These are phyloP conservation scores for Arthrobotrys sphaeroides DNA, from an alignment of 2,329 filamentous ascomycete species.

Conservation along the genomic window DNA sequence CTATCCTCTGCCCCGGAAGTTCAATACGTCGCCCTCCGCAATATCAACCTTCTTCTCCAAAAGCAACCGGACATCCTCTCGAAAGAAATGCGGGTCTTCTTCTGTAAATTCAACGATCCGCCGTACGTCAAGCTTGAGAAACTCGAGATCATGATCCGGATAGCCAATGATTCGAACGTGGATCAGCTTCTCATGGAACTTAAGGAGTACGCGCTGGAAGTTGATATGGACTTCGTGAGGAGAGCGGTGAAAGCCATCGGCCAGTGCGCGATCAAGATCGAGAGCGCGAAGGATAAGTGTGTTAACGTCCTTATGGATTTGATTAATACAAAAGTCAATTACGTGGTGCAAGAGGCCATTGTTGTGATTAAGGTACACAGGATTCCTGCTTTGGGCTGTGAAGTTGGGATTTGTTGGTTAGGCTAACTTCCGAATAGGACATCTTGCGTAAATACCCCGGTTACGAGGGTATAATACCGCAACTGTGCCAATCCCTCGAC, in stretches of 20 bases:
- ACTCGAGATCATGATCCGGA: constrained; percentile 98
- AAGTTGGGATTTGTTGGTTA: not conserved
- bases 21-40: constrained; percentile 94
- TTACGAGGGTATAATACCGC: constrained; percentile 97
- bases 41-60: constrained; percentile 94
- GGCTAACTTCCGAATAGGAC: constrained; percentile 65
- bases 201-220: constrained; percentile 96
- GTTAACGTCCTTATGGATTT: constrained; percentile 92
- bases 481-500: constrained; percentile 94
- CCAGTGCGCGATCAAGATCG: constrained; percentile 98
- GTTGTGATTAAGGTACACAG: constrained; percentile 84
- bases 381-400: not conserved
- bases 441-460: constrained; percentile 97
- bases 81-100: constrained; percentile 97
- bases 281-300: constrained; percentile 91
- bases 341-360: constrained; percentile 96
- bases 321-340: constrained; percentile 97
- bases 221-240: constrained; percentile 98
- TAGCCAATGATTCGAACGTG: constrained; percentile 96
- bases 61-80: constrained; percentile 95
- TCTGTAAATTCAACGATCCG: constrained; percentile 99
- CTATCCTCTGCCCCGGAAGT: constrained; percentile 96
- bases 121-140: constrained; percentile 98
- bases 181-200: constrained; percentile 93
- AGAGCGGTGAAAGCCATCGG: constrained; percentile 95